These are phyloP conservation scores for Talaromyces sp. DNA, from an alignment of 2,329 filamentous ascomycete species.

Conservation along the genomic window DNA sequence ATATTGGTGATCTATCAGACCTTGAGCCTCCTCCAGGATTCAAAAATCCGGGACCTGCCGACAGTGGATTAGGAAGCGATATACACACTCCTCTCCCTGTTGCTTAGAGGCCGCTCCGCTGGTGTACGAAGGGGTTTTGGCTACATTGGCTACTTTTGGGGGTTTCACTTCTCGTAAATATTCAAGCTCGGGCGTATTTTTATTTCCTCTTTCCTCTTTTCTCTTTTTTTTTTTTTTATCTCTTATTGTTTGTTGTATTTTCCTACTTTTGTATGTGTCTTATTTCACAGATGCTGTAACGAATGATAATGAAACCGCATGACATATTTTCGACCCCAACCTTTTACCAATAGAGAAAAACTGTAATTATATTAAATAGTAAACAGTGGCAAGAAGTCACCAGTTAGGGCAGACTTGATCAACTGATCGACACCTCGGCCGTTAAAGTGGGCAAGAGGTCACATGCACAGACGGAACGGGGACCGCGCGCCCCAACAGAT, in stretches of 20 bases:
- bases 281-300: neutral
- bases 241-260: neutral
- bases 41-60: slow-evolving; percentile 3
- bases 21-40: slow-evolving; percentile 9
- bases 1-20: slow-evolving; percentile 2
- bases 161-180: neutral
- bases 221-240: neutral
- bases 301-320: neutral
- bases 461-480: neutral
- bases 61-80: slow-evolving; percentile 12
- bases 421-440: neutral
- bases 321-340: neutral
- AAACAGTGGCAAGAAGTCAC: neutral
- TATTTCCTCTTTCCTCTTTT: neutral
- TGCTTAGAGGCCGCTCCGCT: neutral
- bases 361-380: neutral
- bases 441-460: neutral
- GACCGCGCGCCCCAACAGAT: neutral
- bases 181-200: neutral
- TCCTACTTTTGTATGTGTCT: neutral
- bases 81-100: slow-evolving; percentile 4
- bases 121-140: neutral
- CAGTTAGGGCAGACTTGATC: neutral
- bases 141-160: neutral
- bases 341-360: neutral